A percentile compares a stretch with the other conserved stretches of the same genome.
Conservation (phyloP, 2,329 filamentous ascomycete genomes). For the Xylariaceae sp. region DNA sequence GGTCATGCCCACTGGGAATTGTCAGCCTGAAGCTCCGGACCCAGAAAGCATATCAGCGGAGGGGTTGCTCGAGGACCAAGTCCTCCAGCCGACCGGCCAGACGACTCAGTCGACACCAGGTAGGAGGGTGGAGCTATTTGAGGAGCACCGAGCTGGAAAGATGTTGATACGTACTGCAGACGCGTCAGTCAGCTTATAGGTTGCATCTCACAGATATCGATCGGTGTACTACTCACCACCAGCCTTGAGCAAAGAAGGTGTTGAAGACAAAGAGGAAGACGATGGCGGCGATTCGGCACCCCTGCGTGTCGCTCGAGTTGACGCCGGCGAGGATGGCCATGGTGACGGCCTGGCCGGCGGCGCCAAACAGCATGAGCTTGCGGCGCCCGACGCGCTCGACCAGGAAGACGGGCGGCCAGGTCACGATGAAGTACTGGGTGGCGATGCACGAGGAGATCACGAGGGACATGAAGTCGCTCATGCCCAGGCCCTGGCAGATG, state of each 20-base stretch:
- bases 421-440: slow-evolving; percentile 39
- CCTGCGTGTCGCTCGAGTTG: neutral
- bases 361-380: slow-evolving; percentile 63
- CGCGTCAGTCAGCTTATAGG: no score
- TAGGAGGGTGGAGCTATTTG: no score
- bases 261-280: slow-evolving; percentile 43
- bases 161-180: no score
- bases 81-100: no score
- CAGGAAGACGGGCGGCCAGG: slow-evolving; percentile 51
- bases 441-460: slow-evolving; percentile 1
- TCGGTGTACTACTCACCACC: neutral
- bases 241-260: slow-evolving; percentile 43
- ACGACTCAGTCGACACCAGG: no score
- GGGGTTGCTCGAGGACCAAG: no score
- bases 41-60: no score
- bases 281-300: neutral
- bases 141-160: no score
- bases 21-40: no score
- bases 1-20: slow-evolving; percentile 35
- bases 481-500: slow-evolving; percentile 40
- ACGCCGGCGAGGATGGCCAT: slow-evolving; percentile 54
- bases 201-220: no score
- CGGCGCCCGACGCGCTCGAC: slow-evolving; percentile 60
- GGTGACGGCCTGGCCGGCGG: slow-evolving; percentile 51
- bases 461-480: slow-evolving; percentile 39